These are phyloP conservation scores for Colletotrichum sp. DNA, from an alignment of 2,329 filamentous ascomycete species.

Conservation along the genomic window DNA sequence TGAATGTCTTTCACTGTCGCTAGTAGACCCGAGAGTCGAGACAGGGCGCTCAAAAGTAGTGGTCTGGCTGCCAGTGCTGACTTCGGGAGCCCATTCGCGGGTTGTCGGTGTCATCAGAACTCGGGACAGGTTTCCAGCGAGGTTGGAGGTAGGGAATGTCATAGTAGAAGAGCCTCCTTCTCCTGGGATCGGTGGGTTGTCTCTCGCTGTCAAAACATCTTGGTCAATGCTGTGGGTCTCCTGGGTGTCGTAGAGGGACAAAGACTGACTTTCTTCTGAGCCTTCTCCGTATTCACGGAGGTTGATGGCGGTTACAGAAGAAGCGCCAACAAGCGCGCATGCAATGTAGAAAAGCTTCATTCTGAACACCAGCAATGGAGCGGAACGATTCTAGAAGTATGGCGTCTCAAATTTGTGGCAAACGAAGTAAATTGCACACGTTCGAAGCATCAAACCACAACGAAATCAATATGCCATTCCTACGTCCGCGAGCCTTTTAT, in stretches of 20 bases:
- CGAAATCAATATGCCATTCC: too few relatives aligned
- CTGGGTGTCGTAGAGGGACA: rapidly evolving
- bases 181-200: not conserved
- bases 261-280: not conserved
- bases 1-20: rapidly evolving
- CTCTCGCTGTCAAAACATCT: rapidly evolving
- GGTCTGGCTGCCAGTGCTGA: rapidly evolving
- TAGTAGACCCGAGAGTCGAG: rapidly evolving
- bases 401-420: too few relatives aligned
- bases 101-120: not conserved
- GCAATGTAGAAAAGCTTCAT: not conserved
- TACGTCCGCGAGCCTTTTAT: too few relatives aligned
- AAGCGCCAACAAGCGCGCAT: not conserved
- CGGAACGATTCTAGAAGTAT: too few relatives aligned
- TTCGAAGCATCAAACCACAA: too few relatives aligned
- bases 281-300: too few relatives aligned
- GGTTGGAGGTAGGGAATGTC: not conserved
- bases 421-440: too few relatives aligned
- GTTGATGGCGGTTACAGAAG: rapidly evolving
- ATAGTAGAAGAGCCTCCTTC: rapidly evolving
- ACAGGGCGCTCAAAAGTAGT: rapidly evolving
- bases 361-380: too few relatives aligned
- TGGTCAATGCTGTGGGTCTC: rapidly evolving
- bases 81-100: rapidly evolving
- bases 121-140: not conserved